Conservation (phyloP, 2,329 filamentous ascomycete genomes). For the Fusarium phyllophilum region DNA sequence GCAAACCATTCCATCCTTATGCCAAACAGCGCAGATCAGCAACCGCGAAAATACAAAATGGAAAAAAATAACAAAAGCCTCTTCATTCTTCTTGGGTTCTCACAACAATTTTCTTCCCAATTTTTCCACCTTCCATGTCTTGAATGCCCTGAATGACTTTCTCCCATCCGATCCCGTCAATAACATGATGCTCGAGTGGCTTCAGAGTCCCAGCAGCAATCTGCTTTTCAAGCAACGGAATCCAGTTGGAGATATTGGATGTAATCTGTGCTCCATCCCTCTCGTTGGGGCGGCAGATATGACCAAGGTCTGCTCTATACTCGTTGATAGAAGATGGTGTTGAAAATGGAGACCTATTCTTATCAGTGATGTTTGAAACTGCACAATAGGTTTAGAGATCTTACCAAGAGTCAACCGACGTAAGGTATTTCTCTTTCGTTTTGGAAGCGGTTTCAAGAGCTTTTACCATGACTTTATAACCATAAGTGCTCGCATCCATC, state of each 20-base stretch:
- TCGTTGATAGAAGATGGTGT: conserved; percentile 35
- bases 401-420: conserved; percentile 50
- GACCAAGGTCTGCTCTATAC: conserved; percentile 42
- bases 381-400: not conserved
- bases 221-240: conserved; percentile 38
- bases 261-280: conserved; percentile 27
- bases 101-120: conserved; percentile 44
- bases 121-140: conserved; percentile 35
- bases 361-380: not conserved
- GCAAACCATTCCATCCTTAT: not conserved
- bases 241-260: conserved; percentile 14
- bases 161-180: conserved; percentile 41
- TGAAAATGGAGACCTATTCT: conserved; percentile 38
- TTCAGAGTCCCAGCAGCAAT: conserved; percentile 37
- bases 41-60: not conserved
- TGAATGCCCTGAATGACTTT: conserved; percentile 37
- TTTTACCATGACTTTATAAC: conserved; percentile 45
- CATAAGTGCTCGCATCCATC: conserved; percentile 47
- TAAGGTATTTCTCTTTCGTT: conserved; percentile 44
- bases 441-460: conserved; percentile 43
- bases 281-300: conserved; percentile 37
- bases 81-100: conserved; percentile 15
- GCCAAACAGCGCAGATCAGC: not conserved
- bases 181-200: conserved; percentile 38
- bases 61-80: not conserved